A percentile compares a stretch with the other conserved stretches of the same genome.
Conservation (phyloP, 352 stramenopile species). For the Sclerospora graminicola region DNA sequence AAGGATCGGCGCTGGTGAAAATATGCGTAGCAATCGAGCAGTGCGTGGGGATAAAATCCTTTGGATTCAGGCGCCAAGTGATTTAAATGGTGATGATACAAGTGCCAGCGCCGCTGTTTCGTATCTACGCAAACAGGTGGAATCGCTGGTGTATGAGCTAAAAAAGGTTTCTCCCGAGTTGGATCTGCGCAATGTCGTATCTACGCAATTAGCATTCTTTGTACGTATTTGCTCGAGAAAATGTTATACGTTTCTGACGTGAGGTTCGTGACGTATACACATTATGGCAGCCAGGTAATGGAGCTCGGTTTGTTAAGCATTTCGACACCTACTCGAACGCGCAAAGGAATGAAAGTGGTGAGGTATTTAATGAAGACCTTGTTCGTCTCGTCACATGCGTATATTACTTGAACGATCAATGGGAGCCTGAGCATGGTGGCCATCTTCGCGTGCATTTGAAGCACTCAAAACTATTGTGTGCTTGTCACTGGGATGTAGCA, state of each 20-base stretch:
- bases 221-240: constrained; percentile 21
- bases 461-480: constrained; percentile 13
- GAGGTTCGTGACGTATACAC: not conserved
- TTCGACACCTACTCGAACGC: constrained; percentile 48
- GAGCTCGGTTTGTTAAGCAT: constrained; percentile 58
- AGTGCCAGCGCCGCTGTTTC: constrained; percentile 27
- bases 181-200: constrained; percentile 57
- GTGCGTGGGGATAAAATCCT: constrained; percentile 59
- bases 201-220: constrained; percentile 68
- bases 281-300: constrained; percentile 40
- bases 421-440: constrained; percentile 44
- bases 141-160: constrained; percentile 40
- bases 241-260: not conserved
- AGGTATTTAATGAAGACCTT: constrained; percentile 11
- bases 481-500: constrained; percentile 52
- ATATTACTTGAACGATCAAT: constrained; percentile 78
- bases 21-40: constrained; percentile 26
- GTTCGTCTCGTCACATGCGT: constrained; percentile 69
- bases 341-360: constrained; percentile 16
- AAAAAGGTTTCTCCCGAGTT: constrained; percentile 39
- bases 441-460: constrained; percentile 51
- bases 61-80: constrained; percentile 41
- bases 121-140: constrained; percentile 35
- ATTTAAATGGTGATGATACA: constrained; percentile 18
- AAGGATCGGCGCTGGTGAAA: constrained; percentile 32